Evolutionary conservation across 257 asterid species (phyloP), one percentile per base, ranked within the genome.

Genomic region (Buddleja alternifolia): DNA sequence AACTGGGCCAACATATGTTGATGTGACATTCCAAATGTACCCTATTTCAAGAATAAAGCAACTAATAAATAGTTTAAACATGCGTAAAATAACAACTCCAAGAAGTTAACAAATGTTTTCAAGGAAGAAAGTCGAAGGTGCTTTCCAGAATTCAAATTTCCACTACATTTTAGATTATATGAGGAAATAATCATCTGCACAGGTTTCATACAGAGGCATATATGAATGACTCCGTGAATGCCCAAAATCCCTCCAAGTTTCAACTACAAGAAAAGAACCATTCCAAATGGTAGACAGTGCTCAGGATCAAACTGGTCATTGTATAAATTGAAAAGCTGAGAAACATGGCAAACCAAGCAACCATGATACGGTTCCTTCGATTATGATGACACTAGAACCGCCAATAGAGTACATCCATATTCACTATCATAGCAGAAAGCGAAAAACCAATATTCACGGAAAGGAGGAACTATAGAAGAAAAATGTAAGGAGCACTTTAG

Each of bases 1-100:
- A 82, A 10, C 69, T 82, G 88, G 71, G 82, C 79, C 63, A 78
- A 75, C 29, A 67, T 68, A 74, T 82, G 91, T 81, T 80, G 86
- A 62, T 78, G 82, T 11, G 91, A 78, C 62, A 81, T 47, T 65
- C 86, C 86, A 66, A 73, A 85, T 12, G 81, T 48, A 42, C 83
- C 82, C 91, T 82, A 59, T 56, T 41, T 72, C 46, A 69, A 69
- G 60, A 39, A 71, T 69, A 58, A 59, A 63, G 37, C 4, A 69
- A 17, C 7, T 67, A 75, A 56, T 48, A 70, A 72, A 54, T 60
- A 62, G 29, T 5, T 32, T 23, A 44, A 53, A 29, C 4, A 70
- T 15, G 47, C 12, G 53, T 71, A 8, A 60, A 48, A 6, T 67
- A n/a, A 32, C 63, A 48, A 14, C 54, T 15, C 10, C 51, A 36